Base-by-base conservation (phyloP, 768 basidiomycete species). In the Xerocomellus amylosporus region DNA sequence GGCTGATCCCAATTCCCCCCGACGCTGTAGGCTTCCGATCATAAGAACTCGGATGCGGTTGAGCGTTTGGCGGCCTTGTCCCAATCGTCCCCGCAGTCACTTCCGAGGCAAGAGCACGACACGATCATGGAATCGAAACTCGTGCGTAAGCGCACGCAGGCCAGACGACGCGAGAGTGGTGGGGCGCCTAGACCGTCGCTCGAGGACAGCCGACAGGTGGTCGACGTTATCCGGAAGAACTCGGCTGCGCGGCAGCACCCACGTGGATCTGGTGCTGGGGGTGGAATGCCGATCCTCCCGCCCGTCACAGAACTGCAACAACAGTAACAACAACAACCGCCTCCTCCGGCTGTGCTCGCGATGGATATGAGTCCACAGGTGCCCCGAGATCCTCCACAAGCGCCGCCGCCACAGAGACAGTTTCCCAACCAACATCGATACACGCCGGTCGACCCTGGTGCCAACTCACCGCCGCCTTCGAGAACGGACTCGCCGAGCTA, bases 41-140 rank as follows among this genome's bases (percentile, higher is more conserved):
- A 91, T 50, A 88, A 87, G 2, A 96, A 96, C 66, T 58, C 77
- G 1, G 96, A 26, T 26, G 5, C 5, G 5, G 26, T 26, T 1
- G 26, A 26, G 5, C 26, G 26, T 26, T 8, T 26, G 30, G 66
- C 71, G 1, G 94, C 88, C 0, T 77, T 97, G 10, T 77, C 80
- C 0, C 77, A 81, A 36, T 79, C 86, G 0, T 70, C 75, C 0
- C 87, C 88, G 0, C 81, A 81, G 41, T 69, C 83, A 0, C 78
- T 98, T 17, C 88, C 89, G 1, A 77, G 93, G 19, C 76, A 82
- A 51, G 88, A 96, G 58, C 93, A 97, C 73, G 85, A 94, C 56
- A 73, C 72, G 0, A 80, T 90, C 58, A 88, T 93, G 8, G 87
- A 93, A 64, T 74, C 72, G 49, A 93, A 85, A 53, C 83, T 98